Evolutionary conservation across 2,329 filamentous ascomycete genomes (phyloP).

Genomic region (Colletotrichum sp.): DNA sequence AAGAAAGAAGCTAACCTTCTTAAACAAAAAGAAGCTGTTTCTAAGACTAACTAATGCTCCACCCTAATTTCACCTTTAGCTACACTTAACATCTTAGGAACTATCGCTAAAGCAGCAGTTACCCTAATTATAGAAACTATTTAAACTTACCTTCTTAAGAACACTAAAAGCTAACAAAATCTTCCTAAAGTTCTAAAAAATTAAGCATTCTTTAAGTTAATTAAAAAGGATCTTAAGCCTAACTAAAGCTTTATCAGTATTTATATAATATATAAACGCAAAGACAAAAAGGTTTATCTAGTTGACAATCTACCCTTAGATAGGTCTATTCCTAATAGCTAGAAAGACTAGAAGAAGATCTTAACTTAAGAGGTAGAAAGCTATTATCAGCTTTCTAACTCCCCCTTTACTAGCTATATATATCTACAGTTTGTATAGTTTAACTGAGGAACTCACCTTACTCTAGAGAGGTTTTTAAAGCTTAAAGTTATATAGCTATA

Average conservation of each 20-base stretch:
- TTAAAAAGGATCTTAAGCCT: neutral
- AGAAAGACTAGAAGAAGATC: neutral
- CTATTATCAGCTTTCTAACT: neutral
- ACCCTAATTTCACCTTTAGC: neutral
- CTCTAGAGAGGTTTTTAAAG: neutral
- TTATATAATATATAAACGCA: neutral
- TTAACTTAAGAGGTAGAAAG: neutral
- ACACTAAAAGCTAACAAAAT: neutral
- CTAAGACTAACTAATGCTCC: neutral
- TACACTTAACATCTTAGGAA: neutral
- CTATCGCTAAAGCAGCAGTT: neutral
- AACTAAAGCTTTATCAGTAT: neutral
- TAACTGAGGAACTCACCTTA: neutral
- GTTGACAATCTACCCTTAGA: neutral
- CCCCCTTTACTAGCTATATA: neutral
- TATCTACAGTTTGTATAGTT: neutral
- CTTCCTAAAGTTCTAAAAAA: fast-evolving
- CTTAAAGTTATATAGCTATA: neutral
- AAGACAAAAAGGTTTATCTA: neutral
- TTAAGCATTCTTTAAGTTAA: neutral
- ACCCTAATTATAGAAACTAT: neutral
- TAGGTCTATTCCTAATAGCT: neutral
- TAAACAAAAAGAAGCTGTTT: neutral
- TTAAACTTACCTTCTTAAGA: neutral
- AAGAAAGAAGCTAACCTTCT: neutral